phyloP scores from a whole-genome alignment of 2,329 filamentous ascomycete genomes.

The Fusarium abutilonis region DNA sequence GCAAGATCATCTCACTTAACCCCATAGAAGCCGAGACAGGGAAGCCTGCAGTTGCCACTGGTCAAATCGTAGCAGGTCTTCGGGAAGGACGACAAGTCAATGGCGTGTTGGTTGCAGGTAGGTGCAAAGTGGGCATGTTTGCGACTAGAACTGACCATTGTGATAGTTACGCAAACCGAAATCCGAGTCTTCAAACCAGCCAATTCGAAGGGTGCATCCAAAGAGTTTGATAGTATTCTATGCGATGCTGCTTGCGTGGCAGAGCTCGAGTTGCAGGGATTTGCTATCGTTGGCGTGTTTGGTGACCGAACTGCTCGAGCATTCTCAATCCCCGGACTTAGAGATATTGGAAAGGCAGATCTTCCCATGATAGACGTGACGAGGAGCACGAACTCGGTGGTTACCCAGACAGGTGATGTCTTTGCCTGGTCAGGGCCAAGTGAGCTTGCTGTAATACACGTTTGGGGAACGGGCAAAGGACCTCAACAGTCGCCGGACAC shows the following conservation, averaged over 20 bases:
- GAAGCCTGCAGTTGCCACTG: conserved; percentile 78
- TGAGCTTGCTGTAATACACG: conserved; percentile 82
- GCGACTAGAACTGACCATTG: conserved; percentile 41
- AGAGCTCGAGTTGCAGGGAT: conserved; percentile 77
- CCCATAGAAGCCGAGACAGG: conserved; percentile 85
- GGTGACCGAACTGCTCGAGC: conserved; percentile 82
- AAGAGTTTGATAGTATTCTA: conserved; percentile 82
- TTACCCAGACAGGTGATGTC: conserved; percentile 82
- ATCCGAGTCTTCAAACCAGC: conserved; percentile 90
- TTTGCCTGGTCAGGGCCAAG: conserved; percentile 90
- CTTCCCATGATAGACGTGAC: conserved; percentile 78
- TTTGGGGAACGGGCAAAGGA: conserved; percentile 79
- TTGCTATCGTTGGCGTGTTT: conserved; percentile 84
- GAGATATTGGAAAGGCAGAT: conserved; percentile 77
- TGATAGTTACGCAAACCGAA: conserved; percentile 71
- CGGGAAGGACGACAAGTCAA: conserved; percentile 79
- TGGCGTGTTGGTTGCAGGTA: conserved; percentile 80
- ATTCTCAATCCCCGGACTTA: conserved; percentile 87
- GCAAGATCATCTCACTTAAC: conserved; percentile 76
- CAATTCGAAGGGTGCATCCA: conserved; percentile 87
- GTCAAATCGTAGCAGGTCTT: conserved; percentile 77
- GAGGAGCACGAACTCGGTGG: conserved; percentile 73
- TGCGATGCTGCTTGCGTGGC: conserved; percentile 85
- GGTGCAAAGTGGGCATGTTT: conserved; percentile 42
- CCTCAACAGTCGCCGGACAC: conserved; percentile 74